Conservation (phyloP, 2,329 filamentous ascomycete genomes). For the Biscogniauxia marginata region DNA sequence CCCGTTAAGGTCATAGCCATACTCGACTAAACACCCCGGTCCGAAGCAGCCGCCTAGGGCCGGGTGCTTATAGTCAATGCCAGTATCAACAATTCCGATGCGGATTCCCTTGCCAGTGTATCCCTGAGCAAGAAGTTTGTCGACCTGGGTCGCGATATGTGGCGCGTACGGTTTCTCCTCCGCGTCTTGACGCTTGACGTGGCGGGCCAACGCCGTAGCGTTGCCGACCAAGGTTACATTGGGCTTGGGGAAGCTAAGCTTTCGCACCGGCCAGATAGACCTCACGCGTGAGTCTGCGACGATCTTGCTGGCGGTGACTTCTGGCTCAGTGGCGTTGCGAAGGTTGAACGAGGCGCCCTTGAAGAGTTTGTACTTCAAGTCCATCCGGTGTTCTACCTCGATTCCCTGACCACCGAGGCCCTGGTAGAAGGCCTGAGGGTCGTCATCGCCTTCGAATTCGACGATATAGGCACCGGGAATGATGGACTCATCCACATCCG, state of each 20-base stretch:
- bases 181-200: neutral
- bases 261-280: slow-evolving; percentile 1
- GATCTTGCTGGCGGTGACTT: neutral
- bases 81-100: slow-evolving; percentile 23
- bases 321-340: neutral
- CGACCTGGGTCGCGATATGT: slow-evolving; percentile 11
- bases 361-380: slow-evolving; percentile 1
- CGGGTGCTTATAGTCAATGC: slow-evolving; percentile 44
- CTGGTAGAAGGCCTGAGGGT: neutral
- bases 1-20: slow-evolving; percentile 48
- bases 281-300: neutral
- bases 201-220: neutral
- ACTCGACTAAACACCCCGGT: slow-evolving; percentile 44
- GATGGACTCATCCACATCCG: neutral
- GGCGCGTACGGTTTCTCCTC: slow-evolving; percentile 2
- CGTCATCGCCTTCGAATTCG: slow-evolving; percentile 1
- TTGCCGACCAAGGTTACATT: neutral
- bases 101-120: slow-evolving; percentile 8
- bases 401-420: neutral
- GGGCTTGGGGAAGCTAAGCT: neutral
- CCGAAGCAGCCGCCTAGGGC: slow-evolving; percentile 54
- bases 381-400: slow-evolving; percentile 2
- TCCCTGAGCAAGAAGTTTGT: slow-evolving; percentile 4
- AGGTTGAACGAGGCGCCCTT: slow-evolving; percentile 2
- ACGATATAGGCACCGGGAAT: slow-evolving; percentile 4